These are phyloP conservation scores for Clohesyomyces aquaticus DNA, from an alignment of 495 filamentous ascomycete species.

Conservation along the genomic window DNA sequence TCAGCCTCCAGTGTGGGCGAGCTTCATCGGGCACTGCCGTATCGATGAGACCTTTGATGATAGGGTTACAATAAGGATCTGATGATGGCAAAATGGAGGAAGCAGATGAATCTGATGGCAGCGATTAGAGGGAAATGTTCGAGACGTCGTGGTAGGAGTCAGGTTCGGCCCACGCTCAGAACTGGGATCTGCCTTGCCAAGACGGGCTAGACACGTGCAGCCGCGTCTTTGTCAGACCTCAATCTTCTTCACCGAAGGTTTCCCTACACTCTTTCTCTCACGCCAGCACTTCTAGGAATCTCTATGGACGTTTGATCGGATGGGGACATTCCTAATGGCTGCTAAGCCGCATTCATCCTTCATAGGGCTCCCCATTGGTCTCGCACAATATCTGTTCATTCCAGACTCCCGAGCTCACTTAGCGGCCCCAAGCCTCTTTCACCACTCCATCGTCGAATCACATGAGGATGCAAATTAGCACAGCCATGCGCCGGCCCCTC, in stretches of 20 bases:
- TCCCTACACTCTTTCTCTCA: not conserved
- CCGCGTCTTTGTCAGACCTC: not conserved
- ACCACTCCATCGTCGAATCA: no score
- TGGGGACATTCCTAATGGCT: not conserved
- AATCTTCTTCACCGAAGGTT: not conserved
- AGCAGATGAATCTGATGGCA: no score
- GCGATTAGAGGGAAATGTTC: not conserved
- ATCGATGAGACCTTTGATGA: not conserved
- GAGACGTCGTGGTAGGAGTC: not conserved
- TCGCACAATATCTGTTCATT: not conserved
- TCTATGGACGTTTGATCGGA: no score
- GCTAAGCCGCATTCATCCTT: slow-evolving; percentile 5
- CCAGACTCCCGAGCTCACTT: no score
- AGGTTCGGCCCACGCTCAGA: slow-evolving; percentile 11
- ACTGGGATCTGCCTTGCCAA: no score
- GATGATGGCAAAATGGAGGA: not conserved
- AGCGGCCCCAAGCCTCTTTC: no score
- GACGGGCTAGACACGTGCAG: no score
- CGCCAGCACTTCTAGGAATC: not conserved
- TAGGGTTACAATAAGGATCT: not conserved
- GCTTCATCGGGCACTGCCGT: not conserved
- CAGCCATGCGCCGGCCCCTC: not conserved
- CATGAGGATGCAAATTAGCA: not conserved
- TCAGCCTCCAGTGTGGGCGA: not conserved
- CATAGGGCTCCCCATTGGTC: slow-evolving; percentile 16